Base-by-base conservation (phyloP, 2,329 filamentous ascomycete species). In the Keithomyces neogunnii region DNA sequence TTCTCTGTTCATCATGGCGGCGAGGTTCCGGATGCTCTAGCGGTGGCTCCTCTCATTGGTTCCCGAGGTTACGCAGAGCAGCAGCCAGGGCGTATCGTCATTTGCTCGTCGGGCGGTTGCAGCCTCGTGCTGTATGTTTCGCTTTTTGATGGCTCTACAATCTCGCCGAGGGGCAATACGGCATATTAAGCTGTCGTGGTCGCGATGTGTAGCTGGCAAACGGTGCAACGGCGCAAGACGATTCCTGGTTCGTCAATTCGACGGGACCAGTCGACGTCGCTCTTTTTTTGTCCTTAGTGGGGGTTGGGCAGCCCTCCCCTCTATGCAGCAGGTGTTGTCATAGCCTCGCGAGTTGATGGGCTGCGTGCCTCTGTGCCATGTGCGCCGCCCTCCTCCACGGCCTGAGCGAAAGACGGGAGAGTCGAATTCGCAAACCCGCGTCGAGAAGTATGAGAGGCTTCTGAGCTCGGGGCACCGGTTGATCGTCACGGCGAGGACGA, bases 1-100 rank as follows among this genome's bases (percentile, higher is more conserved):
- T 55, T 59, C 65, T 59, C 63, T 64, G 55, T 59, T 62, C 59
- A 64, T 64, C 54, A 62, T 52, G 47, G 32, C 59, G 53, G 60
- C 59, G 57, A 62, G 58, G 56, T 64, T 63, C 58, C 61, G 63
- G 58, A 66, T 64, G 54, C 58, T 66, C 63, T 66, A 39, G 28
- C n/a, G 35, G 42, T 39, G 35, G 36, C 30, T 31, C 1, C 9
- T 65, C 61, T 60, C 62, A 65, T 65, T 65, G 63, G 63, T 44
- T 50, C 44, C 50, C 29, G 50, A 55, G 56, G 63, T 65, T 65
- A 65, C 63, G 62, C 63, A 65, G 57, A 57, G 57, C 54, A 55
- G 56, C 56, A 26, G 57, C 57, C 57, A 54, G 59, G 53, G 54
- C 61, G 60, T 60, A 54, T 62, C 59, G 56, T 63, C 60, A 63